Percentiles rank a stretch among this genome's conserved stretches.
Conservation (phyloP, 345 rosid genomes). For the Brassica incana region DNA sequence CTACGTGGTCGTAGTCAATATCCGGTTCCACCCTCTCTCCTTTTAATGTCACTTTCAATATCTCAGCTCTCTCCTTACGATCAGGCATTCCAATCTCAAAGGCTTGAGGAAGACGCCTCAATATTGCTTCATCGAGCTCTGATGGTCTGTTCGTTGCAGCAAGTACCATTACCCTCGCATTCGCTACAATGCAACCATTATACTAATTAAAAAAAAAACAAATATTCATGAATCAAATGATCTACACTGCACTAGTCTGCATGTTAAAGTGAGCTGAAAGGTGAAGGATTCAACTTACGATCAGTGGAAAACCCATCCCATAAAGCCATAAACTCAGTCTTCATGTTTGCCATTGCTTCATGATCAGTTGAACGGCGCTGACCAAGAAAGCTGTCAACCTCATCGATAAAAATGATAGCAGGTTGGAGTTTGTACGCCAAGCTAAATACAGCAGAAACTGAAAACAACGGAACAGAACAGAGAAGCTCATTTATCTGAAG, state of each 20-base stretch:
- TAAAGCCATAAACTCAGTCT: constrained; percentile 98
- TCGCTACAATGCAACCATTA: constrained; percentile 50
- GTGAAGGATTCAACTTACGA: constrained; percentile 58
- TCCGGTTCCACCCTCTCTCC: constrained; percentile 66
- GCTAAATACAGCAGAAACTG: constrained; percentile 97
- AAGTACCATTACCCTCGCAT: constrained; percentile 96
- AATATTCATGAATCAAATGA: not conserved
- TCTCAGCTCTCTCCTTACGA: constrained; percentile 63
- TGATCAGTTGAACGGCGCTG: constrained; percentile 90
- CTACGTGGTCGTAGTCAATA: constrained; percentile 68
- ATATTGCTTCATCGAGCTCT: constrained; percentile 96
- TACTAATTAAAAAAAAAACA: constrained; percentile 8
- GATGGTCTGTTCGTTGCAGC: constrained; percentile 98
- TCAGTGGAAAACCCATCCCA: constrained; percentile 99
- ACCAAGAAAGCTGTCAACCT: constrained; percentile 95
- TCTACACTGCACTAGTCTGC: not conserved
- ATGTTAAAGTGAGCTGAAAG: not conserved
- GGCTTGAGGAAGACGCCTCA: constrained; percentile 93
- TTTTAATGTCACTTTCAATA: constrained; percentile 80
- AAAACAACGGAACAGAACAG: constrained; percentile 29
- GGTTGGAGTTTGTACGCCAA: constrained; percentile 95
- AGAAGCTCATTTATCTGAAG: not conserved
- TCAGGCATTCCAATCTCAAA: constrained; percentile 97
- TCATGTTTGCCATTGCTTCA: constrained; percentile 91
- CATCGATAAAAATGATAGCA: constrained; percentile 93